Percentiles rank a stretch among this genome's conserved stretches.
phyloP scores from a whole-genome alignment of 805 yeast species.

The Kluyveromyces starmeri region DNA sequence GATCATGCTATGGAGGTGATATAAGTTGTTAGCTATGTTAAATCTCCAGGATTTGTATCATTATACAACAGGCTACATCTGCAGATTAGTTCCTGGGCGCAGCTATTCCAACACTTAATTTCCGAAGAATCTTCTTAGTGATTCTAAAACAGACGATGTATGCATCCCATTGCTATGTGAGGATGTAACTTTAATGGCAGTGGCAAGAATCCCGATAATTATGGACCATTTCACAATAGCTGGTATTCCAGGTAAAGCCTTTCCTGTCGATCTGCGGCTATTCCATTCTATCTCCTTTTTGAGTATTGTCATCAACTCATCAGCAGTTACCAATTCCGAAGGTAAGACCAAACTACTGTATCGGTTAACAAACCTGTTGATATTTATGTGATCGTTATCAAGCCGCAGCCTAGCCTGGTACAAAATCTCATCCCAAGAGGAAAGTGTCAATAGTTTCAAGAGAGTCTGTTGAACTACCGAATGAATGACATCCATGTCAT shows the following conservation, averaged over 20 bases:
- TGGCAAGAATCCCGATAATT: conserved; percentile 2
- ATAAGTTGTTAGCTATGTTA: too few species aligned
- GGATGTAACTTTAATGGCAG: conserved; percentile 1
- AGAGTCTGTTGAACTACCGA: conserved; percentile 37
- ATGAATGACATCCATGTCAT: conserved; percentile 27
- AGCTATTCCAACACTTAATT: too few species aligned
- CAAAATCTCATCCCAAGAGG: conserved; percentile 16
- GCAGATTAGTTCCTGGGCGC: too few species aligned
- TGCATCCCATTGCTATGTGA: conserved; percentile 1
- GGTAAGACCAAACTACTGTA: conserved; percentile 23
- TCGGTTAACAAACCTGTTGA: conserved; percentile 14
- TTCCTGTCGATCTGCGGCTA: conserved; percentile 5
- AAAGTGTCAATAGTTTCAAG: conserved; percentile 12
- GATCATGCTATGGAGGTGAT: too few species aligned
- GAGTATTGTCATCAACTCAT: conserved; percentile 5
- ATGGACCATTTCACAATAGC: conserved; percentile 4
- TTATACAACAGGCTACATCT: neutral
- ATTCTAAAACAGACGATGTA: conserved; percentile 1
- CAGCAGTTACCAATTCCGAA: neutral
- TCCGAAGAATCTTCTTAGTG: too few species aligned
- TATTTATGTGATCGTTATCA: conserved; percentile 5
- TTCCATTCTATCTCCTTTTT: conserved; percentile 16
- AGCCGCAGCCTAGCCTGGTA: conserved; percentile 8
- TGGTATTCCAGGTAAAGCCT: neutral
- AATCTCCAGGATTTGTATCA: neutral